Evolutionary conservation across 176 grass and related monocot species (phyloP).

Genomic region (Zea luxurians): DNA sequence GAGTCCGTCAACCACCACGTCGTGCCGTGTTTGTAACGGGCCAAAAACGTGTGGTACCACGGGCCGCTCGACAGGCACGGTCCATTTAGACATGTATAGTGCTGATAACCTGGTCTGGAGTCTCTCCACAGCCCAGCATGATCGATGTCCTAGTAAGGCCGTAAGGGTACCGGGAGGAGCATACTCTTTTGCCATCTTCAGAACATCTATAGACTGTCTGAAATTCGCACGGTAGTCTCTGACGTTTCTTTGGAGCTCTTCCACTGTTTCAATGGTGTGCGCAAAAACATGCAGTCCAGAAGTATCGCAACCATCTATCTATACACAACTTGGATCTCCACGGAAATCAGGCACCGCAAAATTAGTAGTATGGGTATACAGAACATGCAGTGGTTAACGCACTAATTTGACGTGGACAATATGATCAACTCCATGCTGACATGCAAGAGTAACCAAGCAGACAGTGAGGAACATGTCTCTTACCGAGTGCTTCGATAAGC

Average conservation of each 20-base stretch:
- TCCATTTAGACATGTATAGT: no score
- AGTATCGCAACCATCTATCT: conserved; percentile 62
- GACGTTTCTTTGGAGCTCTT: conserved; percentile 80
- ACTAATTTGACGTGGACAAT: conserved; percentile 1
- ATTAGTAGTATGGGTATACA: conserved; percentile 31
- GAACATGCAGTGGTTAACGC: conserved; percentile 19
- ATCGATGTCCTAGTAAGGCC: conserved; percentile 93
- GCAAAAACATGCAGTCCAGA: conserved; percentile 96
- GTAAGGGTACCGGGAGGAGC: conserved; percentile 83
- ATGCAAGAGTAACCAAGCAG: conserved; percentile 16
- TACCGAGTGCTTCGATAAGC: conserved; percentile 94
- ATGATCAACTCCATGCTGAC: neutral
- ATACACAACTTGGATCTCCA: conserved; percentile 75
- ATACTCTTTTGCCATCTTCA: conserved; percentile 94
- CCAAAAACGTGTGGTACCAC: no score
- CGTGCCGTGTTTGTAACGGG: no score
- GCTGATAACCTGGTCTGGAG: conserved; percentile 78
- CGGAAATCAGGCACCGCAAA: conserved; percentile 88
- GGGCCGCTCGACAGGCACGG: no score
- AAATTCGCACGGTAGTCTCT: conserved; percentile 87
- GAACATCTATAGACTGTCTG: conserved; percentile 89
- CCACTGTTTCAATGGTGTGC: conserved; percentile 95
- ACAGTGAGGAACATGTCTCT: conserved; percentile 27
- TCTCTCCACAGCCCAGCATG: conserved; percentile 94
- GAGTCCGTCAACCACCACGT: no score